Percentiles rank a stretch among this genome's conserved stretches.
phyloP scores from a whole-genome alignment of 192 early-diverging fungal genomes.

The Dispira simplex region DNA sequence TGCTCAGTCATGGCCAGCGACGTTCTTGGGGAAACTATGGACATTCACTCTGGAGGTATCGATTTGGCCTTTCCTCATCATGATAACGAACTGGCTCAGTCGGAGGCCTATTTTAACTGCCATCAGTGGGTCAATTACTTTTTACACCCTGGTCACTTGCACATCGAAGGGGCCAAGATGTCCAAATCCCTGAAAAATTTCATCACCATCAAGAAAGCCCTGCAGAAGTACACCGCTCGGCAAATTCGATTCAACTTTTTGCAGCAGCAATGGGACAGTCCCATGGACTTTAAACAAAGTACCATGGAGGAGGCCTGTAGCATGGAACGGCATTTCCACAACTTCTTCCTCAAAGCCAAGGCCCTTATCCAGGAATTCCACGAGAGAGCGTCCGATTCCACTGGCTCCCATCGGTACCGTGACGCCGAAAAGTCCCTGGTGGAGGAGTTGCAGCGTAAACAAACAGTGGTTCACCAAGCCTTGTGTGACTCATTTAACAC shows the following conservation, averaged over 20 bases:
- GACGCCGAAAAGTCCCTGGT: constrained; percentile 58
- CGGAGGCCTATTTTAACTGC: constrained; percentile 82
- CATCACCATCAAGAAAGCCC: constrained; percentile 80
- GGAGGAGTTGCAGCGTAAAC: constrained; percentile 39
- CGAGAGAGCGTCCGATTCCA: constrained; percentile 31
- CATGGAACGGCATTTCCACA: constrained; percentile 67
- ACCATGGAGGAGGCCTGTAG: constrained; percentile 63
- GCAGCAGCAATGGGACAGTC: constrained; percentile 72
- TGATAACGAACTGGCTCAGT: constrained; percentile 94
- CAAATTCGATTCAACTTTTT: constrained; percentile 87
- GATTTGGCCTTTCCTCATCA: constrained; percentile 98
- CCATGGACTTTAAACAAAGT: constrained; percentile 65
- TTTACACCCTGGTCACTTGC: constrained; percentile 87
- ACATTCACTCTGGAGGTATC: constrained; percentile 91
- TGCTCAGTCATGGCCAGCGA: constrained; percentile 97
- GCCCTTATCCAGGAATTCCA: constrained; percentile 56
- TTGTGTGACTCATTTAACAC: constrained; percentile 92
- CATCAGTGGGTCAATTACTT: constrained; percentile 99
- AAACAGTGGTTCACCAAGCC: constrained; percentile 61
- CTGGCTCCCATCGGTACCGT: constrained; percentile 55
- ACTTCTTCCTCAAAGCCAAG: constrained; percentile 75
- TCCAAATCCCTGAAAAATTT: constrained; percentile 98
- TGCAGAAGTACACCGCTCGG: constrained; percentile 59
- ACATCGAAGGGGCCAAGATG: constrained; percentile 96
- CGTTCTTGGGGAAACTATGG: constrained; percentile 71